Base-by-base conservation (phyloP, 2,329 filamentous ascomycete species). In the Aulographum hederae region DNA sequence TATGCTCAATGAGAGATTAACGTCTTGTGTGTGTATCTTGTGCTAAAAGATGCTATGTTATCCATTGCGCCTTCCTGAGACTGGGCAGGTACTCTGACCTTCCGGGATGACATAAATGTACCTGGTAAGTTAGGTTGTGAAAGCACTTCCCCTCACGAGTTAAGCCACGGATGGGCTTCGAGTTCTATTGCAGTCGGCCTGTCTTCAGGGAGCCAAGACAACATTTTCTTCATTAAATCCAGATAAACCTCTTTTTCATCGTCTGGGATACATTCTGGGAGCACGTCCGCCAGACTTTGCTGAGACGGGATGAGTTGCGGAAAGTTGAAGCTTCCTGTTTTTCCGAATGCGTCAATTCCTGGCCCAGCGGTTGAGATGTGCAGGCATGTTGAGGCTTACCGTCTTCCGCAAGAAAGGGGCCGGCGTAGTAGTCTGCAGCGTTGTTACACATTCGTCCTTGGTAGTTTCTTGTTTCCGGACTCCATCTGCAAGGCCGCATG, bases 141-240 rank as follows among this genome's bases (percentile, higher is more conserved):
- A n/a, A n/a, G n/a, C n/a, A n/a, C n/a, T n/a, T n/a, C n/a, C n/a
- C n/a, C n/a, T n/a, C n/a, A n/a, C n/a, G n/a, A 18, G 10, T 31
- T 17, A 18, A 31, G 28, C 28, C 51, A 56, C 28, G 48, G 45
- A 39, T 57, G 45, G 2, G 47, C 38, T n/a, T 56, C 41, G n/a
- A 57, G 41, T 38, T 57, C 41, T 34, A 39, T 46, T 10, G 55
- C 51, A 3, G 48, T 48, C 31, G 38, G 45, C 26, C 53, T 44
- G 20, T 56, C 47, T 38, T 57, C 52, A 12, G 52, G 52, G 14
- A 47, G 29, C 53, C 54, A 59, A 31, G 42, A 42, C 11, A 58
- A 38, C 51, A 58, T 57, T 3, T 39, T 43, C 31, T 39, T 38
- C 18, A 54, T 42, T 32, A 58, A 55, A 12, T 19, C 25, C 4